A percentile compares a stretch with the other conserved stretches of the same genome.
These are phyloP conservation scores for Antitrichia curtipendula DNA, from an alignment of 225 moss, liverwort and hornwort species.

Conservation along the genomic window DNA sequence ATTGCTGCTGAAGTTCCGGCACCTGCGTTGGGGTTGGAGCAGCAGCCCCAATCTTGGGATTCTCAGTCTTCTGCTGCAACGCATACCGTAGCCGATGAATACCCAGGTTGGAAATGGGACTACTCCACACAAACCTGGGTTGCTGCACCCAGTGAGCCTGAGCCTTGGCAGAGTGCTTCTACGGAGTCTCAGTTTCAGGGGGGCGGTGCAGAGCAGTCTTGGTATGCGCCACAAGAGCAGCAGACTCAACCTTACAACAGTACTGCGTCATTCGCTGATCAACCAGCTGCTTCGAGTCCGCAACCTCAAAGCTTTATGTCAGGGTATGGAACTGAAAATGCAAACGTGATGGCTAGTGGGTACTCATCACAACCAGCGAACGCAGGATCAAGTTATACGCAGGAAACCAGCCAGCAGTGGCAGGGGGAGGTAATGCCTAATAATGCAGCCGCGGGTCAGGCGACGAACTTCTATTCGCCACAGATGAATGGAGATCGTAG, in stretches of 20 bases:
- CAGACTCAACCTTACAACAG: conserved; percentile 1
- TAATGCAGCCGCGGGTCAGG: neutral
- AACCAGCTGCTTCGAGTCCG: neutral
- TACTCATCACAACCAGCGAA: neutral
- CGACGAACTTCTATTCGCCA: neutral
- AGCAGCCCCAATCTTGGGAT: conserved; percentile 20
- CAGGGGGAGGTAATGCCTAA: neutral
- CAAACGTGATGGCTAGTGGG: neutral
- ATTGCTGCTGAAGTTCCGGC: neutral
- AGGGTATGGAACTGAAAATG: neutral
- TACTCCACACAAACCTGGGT: conserved; percentile 35
- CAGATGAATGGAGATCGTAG: conserved; percentile 14
- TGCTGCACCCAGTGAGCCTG: neutral
- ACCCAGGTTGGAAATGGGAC: conserved; percentile 49
- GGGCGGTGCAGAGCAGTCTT: conserved; percentile 7
- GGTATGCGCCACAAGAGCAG: conserved; percentile 29
- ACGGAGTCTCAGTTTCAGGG: conserved; percentile 3
- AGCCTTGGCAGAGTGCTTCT: conserved; percentile 11
- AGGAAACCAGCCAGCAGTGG: neutral
- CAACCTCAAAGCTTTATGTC: conserved; percentile 4
- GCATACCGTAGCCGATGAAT: conserved; percentile 33
- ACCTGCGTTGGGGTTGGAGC: neutral
- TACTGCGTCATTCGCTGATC: neutral
- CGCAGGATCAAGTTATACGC: neutral
- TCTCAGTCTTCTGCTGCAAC: conserved; percentile 9